Evolutionary conservation across 164 flowering plant species (phyloP), one percentile per base, ranked within the genome.

Genomic region (Chloranthus sessilifolius): DNA sequence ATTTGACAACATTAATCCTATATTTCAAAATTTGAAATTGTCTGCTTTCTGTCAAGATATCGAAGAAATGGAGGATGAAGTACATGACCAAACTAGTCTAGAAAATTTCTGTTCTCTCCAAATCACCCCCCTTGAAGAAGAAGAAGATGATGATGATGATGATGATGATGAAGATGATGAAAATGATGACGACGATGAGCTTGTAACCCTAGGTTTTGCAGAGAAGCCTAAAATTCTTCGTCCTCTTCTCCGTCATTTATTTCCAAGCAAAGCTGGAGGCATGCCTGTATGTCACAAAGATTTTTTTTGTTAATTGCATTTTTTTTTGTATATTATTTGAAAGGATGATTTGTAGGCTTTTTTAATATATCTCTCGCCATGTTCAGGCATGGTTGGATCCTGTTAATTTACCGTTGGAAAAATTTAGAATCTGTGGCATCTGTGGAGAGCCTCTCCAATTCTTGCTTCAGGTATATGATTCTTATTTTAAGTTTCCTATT

Each of bases 251-350:
- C 87, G 86, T 19, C 91, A 88, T 1, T 36, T 70, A 0, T 88
- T 92, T 57, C 96, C 95, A 5, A 75, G 91, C 80, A 88, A 83
- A 62, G 91, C 91, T 55, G 98, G 98, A 15, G 96, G 96, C 5
- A 31, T 66, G 9, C 94, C 98, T 43, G 95, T 91, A 68, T 12
- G 53, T 55, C 24, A 47, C 14, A 27, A 27, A 20, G 24, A 19
- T 7, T 16, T 7, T 15, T 22, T 28, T 57, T 31, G 17, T 8
- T 14, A 6, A 2, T 21, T 33, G n/a, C 12, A 3, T 16, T 16
- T 41, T 35, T 19, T 34, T 38, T 42, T 20, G n/a, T 19, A 17
- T 5, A n/a, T n/a, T n/a, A n/a, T 20, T 48, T 48, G 14, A 9
- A n/a, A 7, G 4, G 27, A 15, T 52, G 56, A 40, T 22, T 16